Evolutionary conservation across 768 basidiomycete genomes (phyloP).

Genomic region (Cystofilobasidium bisporidii): DNA sequence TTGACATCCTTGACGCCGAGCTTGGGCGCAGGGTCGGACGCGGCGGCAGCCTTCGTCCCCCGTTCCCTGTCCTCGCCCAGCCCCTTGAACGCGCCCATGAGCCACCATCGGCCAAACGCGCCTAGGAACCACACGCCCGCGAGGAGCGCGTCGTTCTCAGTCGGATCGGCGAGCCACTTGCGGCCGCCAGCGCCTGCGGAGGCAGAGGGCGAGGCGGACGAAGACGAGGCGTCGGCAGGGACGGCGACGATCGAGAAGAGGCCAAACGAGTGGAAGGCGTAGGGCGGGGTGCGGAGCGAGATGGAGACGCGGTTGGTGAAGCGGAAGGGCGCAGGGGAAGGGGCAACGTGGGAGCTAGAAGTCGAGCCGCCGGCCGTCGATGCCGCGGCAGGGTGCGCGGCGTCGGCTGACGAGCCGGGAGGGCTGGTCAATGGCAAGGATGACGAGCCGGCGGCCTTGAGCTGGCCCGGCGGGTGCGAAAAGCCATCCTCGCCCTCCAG

Average conservation of each 20-base stretch:
- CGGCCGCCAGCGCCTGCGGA: background rate
- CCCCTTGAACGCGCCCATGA: constrained; percentile 32
- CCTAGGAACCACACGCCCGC: constrained; percentile 79
- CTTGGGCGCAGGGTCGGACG: constrained; percentile 30
- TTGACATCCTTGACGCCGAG: constrained; percentile 70
- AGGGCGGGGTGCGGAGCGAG: constrained; percentile 82
- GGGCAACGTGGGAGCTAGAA: constrained; percentile 27
- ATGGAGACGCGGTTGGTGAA: constrained; percentile 90
- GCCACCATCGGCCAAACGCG: constrained; percentile 85
- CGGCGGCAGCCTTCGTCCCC: constrained; percentile 44
- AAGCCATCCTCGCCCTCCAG: constrained; percentile 28
- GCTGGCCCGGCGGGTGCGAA: constrained; percentile 28
- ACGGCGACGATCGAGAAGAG: constrained; percentile 78
- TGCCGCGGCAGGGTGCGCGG: background rate
- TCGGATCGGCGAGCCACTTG: constrained; percentile 16
- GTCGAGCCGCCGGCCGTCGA: constrained; percentile 7
- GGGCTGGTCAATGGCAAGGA: constrained; percentile 18
- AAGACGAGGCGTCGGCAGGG: constrained; percentile 46
- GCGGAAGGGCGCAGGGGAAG: constrained; percentile 43
- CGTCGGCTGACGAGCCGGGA: constrained; percentile 28
- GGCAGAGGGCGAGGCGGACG: constrained; percentile 10
- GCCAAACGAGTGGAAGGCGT: constrained; percentile 73
- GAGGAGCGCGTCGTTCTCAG: constrained; percentile 25
- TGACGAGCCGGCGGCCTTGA: background rate
- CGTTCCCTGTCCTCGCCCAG: constrained; percentile 56